phyloP scores from a whole-genome alignment of 495 filamentous ascomycete species.

The Ramalina peruviana region DNA sequence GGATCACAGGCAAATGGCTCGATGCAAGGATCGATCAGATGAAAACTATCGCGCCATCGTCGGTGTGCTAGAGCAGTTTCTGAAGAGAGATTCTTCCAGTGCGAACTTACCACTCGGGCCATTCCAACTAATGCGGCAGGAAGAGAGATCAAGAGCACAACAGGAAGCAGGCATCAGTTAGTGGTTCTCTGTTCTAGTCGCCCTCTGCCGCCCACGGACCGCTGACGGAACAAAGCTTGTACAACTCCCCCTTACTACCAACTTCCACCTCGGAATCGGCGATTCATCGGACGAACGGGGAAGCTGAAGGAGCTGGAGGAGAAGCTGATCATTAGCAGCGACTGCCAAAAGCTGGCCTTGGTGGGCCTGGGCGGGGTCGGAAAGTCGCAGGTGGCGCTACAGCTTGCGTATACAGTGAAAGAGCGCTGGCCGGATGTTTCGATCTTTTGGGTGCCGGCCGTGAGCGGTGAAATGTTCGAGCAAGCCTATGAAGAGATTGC shows the following conservation, averaged over 20 bases:
- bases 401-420: conserved; percentile 28
- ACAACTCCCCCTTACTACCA: conserved; percentile 2
- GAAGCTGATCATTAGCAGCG: conserved; percentile 3
- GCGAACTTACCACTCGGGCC: neutral
- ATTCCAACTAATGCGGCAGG: neutral
- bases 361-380: conserved; percentile 11
- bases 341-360: conserved; percentile 10
- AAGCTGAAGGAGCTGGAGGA: conserved; percentile 12
- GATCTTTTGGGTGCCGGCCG: conserved; percentile 35
- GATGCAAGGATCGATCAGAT: conserved; percentile 18
- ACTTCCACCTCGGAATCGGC: conserved; percentile 20
- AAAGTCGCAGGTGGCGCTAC: conserved; percentile 26
- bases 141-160: neutral
- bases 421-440: conserved; percentile 26
- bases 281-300: conserved; percentile 17
- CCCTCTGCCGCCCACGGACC: neutral
- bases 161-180: conserved; percentile 3
- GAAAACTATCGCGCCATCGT: conserved; percentile 20
- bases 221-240: conserved; percentile 1
- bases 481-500: conserved; percentile 33
- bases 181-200: neutral
- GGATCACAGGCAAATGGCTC: conserved; percentile 25
- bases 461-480: conserved; percentile 27
- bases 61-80: conserved; percentile 18
- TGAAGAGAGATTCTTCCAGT: neutral